Evolutionary conservation across 768 basidiomycete genomes (phyloP), one percentile per base, ranked within the genome.

Genomic region (Hebeloma cylindrosporum): DNA sequence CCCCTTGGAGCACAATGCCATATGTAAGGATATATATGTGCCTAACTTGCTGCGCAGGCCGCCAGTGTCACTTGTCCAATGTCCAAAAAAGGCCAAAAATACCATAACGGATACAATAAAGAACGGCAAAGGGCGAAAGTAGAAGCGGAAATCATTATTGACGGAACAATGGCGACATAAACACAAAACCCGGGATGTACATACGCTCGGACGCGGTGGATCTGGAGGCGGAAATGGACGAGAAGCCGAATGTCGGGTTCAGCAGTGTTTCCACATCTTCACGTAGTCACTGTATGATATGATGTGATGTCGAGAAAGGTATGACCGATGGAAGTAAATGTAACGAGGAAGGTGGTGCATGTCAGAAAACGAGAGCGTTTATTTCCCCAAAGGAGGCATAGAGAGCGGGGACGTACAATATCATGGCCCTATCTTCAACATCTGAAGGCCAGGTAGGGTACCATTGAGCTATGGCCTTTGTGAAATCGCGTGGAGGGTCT

Each of bases 401-500:
- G 22, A 28, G 34, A 43, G 33, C 49, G 38, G 18, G 50, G 54
- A 42, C 81, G 40, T 59, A 85, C 82, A 93, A 75, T 31, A 84
- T 74, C 68, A 93, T 77, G 2, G 84, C 82, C 22, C 85, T 72
- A 38, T 79, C 73, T 46, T 79, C 73, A 7, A 78, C 70, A 38
- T 71, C 75, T 5, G 71, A 61, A 2, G 87, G 82, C 91, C 91
- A 93, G 7, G 84, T 86, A 40, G 77, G 71, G 51, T 75, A 77
- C 91, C 91, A 93, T 39, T 75, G 71, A 2, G 60, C 60, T 58
- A 82, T 69, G 9, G 70, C 72, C 18, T 68, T 59, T 14, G 79
- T 77, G 55, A 89, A 89, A 48, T 85, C 82, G 22, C 56, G 63
- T 76, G 83, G 79, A 1, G 88, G 83, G 47, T 74, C 78, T 80